Evolutionary conservation across 345 rosid species (phyloP).

Genomic region (Schrenkiella parvula): DNA sequence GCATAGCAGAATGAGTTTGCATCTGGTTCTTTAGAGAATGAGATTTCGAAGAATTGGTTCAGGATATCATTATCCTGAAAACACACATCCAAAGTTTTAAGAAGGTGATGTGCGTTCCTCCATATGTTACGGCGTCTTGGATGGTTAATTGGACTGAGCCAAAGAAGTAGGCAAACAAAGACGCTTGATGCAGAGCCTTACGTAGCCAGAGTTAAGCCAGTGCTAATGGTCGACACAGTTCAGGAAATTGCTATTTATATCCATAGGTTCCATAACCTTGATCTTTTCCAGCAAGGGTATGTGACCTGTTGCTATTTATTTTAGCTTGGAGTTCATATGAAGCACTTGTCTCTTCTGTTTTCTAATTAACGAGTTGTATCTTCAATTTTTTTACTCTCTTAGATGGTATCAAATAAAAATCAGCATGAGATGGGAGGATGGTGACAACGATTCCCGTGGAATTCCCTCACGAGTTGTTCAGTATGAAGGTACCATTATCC

Average conservation of each 20-base stretch:
- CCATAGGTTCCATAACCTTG: slow-evolving; percentile 36
- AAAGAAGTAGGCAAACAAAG: slow-evolving; percentile 40
- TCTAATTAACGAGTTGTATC: no score
- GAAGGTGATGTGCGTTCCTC: slow-evolving; percentile 39
- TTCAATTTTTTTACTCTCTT: not conserved
- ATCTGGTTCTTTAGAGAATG: slow-evolving; percentile 13
- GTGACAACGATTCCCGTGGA: slow-evolving; percentile 42
- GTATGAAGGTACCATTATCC: slow-evolving; percentile 67
- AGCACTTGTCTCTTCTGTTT: not conserved
- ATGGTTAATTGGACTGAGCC: slow-evolving; percentile 56
- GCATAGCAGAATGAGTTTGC: not conserved
- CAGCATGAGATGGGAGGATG: slow-evolving; percentile 84
- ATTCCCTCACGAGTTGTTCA: slow-evolving; percentile 89
- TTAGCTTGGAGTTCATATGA: not conserved
- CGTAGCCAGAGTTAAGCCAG: no score
- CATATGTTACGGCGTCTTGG: slow-evolving; percentile 52
- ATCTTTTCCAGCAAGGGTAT: slow-evolving; percentile 30
- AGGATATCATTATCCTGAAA: slow-evolving; percentile 18
- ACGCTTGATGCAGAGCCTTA: slow-evolving; percentile 37
- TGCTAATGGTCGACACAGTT: no score
- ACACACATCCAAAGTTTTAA: slow-evolving; percentile 11
- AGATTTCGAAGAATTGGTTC: slow-evolving; percentile 8
- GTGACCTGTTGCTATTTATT: not conserved
- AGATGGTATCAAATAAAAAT: slow-evolving; percentile 96
- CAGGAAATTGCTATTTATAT: no score